Evolutionary conservation across 352 stramenopile genomes (phyloP), one percentile per base, ranked within the genome.

Genomic region (Phytopythium aichiense): DNA sequence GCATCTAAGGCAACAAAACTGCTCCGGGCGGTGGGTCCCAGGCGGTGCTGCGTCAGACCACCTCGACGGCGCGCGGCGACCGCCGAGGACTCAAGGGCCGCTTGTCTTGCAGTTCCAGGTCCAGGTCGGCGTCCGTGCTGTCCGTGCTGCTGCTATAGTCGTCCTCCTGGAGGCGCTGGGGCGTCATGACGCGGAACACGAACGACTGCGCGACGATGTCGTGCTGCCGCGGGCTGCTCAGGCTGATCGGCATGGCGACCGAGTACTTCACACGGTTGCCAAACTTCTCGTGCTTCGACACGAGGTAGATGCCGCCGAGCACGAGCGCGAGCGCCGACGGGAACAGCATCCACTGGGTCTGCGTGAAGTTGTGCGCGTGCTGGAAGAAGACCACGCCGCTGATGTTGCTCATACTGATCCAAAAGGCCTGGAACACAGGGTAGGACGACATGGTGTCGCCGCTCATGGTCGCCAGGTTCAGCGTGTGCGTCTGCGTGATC

Each of bases 131-230:
- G 63, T 72, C 64, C 22, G 67, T 78, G 56, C 52, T 59, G 31
- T 81, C 73, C n/a, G 73, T 78, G 25, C 69, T 74, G 59, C 76
- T 79, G 45, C 67, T 65, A 48, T 85, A 87, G 46, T 88, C 74
- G 12, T 90, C 75, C 13, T 89, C 83, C 37, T 87, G 76, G 15
- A 81, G 53, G 28, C 82, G 84, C 70, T 95, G 87, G 11, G 87
- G 87, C 22, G 84, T 93, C 20, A 83, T 77, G 58, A 92, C 87
- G 54, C 86, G 84, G 72, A 95, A 95, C 43, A 95, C 79, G 49
- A 95, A 95, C 57, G 87, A 95, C 71, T 95, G 87, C 30, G 87
- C 87, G 48, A 95, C 87, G 61, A 95, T 95, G 65, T 93, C 84
- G 63, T 93, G 82, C 65, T 95, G 84, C 13, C 84, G 82, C 20